A percentile compares a stretch with the other conserved stretches of the same genome.
These are phyloP conservation scores for Agapanthus africanus DNA, from an alignment of 106 monocot species.

Conservation along the genomic window DNA sequence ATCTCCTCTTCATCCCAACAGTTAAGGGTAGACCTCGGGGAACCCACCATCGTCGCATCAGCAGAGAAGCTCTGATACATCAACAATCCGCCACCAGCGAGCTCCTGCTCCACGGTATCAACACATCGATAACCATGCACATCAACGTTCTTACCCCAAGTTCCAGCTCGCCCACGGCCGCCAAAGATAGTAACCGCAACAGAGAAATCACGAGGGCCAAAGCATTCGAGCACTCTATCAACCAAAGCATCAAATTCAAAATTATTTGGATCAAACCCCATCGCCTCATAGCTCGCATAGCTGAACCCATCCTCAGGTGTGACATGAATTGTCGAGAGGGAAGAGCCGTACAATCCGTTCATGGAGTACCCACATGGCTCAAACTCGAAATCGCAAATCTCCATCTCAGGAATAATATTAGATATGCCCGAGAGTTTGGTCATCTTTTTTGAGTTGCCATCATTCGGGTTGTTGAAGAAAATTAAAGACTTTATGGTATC, in stretches of 20 bases:
- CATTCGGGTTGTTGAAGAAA: constrained; percentile 59
- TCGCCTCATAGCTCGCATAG: constrained; percentile 65
- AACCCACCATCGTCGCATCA: background rate
- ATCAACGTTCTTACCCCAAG: background rate
- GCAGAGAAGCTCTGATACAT: constrained; percentile 8
- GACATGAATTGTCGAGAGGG: constrained; percentile 56
- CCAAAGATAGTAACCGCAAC: constrained; percentile 8
- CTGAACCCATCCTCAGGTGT: constrained; percentile 70
- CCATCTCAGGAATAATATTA: constrained; percentile 44
- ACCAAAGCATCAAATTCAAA: background rate
- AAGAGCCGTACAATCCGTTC: constrained; percentile 37
- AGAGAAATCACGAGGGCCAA: background rate
- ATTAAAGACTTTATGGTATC: constrained; percentile 36
- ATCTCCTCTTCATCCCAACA: constrained; percentile 29
- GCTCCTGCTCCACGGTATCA: constrained; percentile 1
- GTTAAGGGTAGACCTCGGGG: constrained; percentile 33
- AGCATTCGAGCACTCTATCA: background rate
- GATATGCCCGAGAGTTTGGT: constrained; percentile 40
- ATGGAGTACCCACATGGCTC: constrained; percentile 70
- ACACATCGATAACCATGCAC: background rate
- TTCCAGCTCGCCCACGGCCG: background rate
- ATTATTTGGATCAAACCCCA: constrained; percentile 39
- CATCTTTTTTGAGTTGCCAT: constrained; percentile 34
- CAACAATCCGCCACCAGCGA: background rate
- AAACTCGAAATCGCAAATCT: constrained; percentile 65